A percentile compares a stretch with the other conserved stretches of the same genome.
Evolutionary conservation across 1,284 basidiomycete genomes (phyloP).

Genomic region (Ceraceosorus guamensis): DNA sequence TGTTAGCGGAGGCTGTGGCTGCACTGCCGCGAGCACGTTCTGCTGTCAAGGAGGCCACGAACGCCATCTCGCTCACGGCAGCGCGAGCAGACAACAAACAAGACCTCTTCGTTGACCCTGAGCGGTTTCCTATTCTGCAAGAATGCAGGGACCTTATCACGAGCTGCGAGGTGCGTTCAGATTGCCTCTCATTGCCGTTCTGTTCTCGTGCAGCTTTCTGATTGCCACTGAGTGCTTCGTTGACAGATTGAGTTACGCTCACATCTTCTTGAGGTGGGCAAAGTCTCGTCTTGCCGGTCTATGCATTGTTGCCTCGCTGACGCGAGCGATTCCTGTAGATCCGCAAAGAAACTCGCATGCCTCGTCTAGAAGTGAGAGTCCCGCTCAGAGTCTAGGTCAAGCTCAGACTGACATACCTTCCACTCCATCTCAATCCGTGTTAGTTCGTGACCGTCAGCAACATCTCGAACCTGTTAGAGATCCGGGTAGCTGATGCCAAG

Average conservation of each 20-base stretch:
- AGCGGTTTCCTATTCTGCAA: slow-evolving; percentile 64
- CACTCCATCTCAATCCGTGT: too few relatives aligned
- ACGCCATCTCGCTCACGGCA: slow-evolving; percentile 59
- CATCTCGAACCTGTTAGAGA: slow-evolving; percentile 49
- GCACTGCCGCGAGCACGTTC: slow-evolving; percentile 62
- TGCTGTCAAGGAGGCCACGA: slow-evolving; percentile 58
- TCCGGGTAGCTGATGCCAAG: slow-evolving; percentile 62
- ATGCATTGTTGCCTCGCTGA: too few relatives aligned
- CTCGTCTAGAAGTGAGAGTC: too few relatives aligned
- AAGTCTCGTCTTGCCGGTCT: too few relatives aligned
- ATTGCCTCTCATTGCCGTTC: too few relatives aligned
- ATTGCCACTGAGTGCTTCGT: too few relatives aligned
- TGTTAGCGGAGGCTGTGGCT: slow-evolving; percentile 67
- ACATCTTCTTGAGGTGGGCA: too few relatives aligned
- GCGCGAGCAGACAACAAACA: slow-evolving; percentile 67
- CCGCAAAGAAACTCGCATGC: slow-evolving; percentile 66
- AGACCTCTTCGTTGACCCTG: slow-evolving; percentile 65
- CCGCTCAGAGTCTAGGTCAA: too few relatives aligned
- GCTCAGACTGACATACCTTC: too few relatives aligned
- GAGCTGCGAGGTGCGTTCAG: slow-evolving; percentile 37
- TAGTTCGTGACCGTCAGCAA: slow-evolving; percentile 61
- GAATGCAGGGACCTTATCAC: slow-evolving; percentile 56
- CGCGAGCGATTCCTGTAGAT: slow-evolving; percentile 67
- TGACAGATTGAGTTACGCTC: too few relatives aligned
- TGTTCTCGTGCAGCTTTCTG: too few relatives aligned